Evolutionary conservation across 495 filamentous ascomycete species (phyloP).

Genomic region (Talaromyces adpressus): DNA sequence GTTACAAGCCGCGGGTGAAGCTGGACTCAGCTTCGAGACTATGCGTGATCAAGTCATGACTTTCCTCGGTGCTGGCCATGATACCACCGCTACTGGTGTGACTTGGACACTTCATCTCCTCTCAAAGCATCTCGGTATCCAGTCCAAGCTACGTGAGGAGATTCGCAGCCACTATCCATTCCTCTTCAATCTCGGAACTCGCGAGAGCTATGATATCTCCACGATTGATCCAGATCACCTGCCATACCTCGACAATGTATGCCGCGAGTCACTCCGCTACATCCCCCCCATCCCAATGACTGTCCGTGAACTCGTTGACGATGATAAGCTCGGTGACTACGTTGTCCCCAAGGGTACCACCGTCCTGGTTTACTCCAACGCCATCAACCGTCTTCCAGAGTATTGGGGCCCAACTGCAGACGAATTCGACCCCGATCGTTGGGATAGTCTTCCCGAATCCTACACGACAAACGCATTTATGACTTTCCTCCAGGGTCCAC

Average conservation of each 20-base stretch:
- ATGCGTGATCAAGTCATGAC: constrained; percentile 45
- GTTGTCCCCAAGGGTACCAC: constrained; percentile 15
- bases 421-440: constrained; percentile 22
- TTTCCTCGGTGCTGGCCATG: constrained; percentile 20
- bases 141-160: constrained; percentile 17
- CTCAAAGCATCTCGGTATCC: constrained; percentile 16
- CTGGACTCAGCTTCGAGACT: constrained; percentile 30
- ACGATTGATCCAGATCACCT: constrained; percentile 22
- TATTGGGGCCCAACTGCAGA: constrained; percentile 46
- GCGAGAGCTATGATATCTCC: constrained; percentile 10
- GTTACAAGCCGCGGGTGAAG: constrained; percentile 25
- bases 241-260: constrained; percentile 41
- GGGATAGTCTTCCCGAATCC: constrained; percentile 15
- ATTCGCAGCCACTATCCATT: constrained; percentile 17
- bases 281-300: constrained; percentile 38
- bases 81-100: constrained; percentile 20
- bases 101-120: constrained; percentile 21
- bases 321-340: constrained; percentile 16
- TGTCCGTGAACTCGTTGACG: constrained; percentile 16
- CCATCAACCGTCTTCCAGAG: constrained; percentile 29
- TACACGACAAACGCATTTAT: constrained; percentile 18
- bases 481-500: constrained; percentile 20
- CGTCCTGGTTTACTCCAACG: constrained; percentile 17
- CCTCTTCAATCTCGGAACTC: constrained; percentile 12
- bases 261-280: constrained; percentile 40